Evolutionary conservation across 2,329 filamentous ascomycete species (phyloP), one percentile per base, ranked within the genome.

Genomic region (Ophiostoma novo-ulmi): DNA sequence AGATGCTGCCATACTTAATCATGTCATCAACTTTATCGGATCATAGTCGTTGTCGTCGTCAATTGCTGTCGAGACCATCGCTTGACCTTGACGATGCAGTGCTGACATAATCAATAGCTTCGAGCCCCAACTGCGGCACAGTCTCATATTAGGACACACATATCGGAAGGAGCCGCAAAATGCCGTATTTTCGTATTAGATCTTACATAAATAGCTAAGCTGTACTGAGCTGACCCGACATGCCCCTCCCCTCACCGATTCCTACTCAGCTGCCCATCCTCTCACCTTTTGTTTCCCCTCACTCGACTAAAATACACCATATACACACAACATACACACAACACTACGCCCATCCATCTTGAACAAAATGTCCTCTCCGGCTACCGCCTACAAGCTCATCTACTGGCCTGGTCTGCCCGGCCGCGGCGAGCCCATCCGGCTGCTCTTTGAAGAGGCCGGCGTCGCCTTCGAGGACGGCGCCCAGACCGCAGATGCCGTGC

Each of bases 361-460:
- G 31, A 26, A 14, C 58, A 36, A 17, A n/a, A 64, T n/a, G 31
- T 38, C 61, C 5, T 20, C 20, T 6, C 67, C 67, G 20, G 38
- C 68, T 5, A 38, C 76, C 41, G 31, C 67, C 0, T 91, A 90
- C 77, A 82, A 89, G 74, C 84, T 91, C 71, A 82, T 91, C 77
- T 93, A 93, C 84, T 91, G 89, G 86, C 89, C 89, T 22, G 79
- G 79, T 22, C 80, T 92, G 36, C 91, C 91, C 44, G 91, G 91
- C 58, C 89, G 91, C 67, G 91, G 88, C 73, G 91, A 94, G 77
- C 87, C 88, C 78, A 81, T 93, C 76, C 90, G 91, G 31, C 85
- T 94, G 13, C 84, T 84, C 20, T 87, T 94, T 74, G 91, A 94
- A 80, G 90, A 90, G 69, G 83, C 87, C 26, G 84, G 85, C 22